Evolutionary conservation across 495 filamentous ascomycete species (phyloP), one percentile per base, ranked within the genome.

Genomic region (Annulohypoxylon stygium): DNA sequence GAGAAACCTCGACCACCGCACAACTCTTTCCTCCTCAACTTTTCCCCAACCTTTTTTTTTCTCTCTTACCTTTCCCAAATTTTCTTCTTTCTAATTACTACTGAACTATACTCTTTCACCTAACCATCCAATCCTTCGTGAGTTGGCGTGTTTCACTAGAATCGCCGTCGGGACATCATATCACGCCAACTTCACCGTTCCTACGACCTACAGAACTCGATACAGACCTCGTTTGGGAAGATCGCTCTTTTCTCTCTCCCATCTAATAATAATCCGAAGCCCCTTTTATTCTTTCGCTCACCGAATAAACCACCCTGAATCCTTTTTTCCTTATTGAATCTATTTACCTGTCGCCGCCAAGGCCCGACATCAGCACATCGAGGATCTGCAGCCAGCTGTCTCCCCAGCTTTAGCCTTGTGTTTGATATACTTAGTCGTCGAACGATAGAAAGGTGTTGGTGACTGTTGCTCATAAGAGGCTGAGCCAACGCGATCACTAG

Each of bases 221-320:
- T 36, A 70, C 65, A 39, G 33, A 62, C 61, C n/a, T 54, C 64
- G 58, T 67, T 39, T 64, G 51, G 43, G 59, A 65, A 75, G 67
- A 75, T 60, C 72, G 65, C 67, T 75, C 72, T 59, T 75, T 70
- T 69, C 67, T 51, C 37, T 45, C 47, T 66, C 50, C 62, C 51
- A 67, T 33, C 50, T 67, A 65, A 70, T 74, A 66, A 67, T 58
- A 65, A 65, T 55, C 16, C 43, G 30, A 26, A 43, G 48, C 8
- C 18, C 69, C 25, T 59, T 63, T 73, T 34, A 48, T 72, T 70
- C 67, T 23, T 58, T 64, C 66, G 63, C 33, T 70, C 62, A 57
- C 20, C 70, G 23, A 37, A 57, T 23, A 69, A 70, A 50, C 48
- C 66, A 51, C 14, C 11, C 18, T 37, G 61, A 75, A 63, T 61